These are phyloP conservation scores for Phytophthora pluvialis DNA, from an alignment of 352 stramenopile genomes.

Conservation along the genomic window DNA sequence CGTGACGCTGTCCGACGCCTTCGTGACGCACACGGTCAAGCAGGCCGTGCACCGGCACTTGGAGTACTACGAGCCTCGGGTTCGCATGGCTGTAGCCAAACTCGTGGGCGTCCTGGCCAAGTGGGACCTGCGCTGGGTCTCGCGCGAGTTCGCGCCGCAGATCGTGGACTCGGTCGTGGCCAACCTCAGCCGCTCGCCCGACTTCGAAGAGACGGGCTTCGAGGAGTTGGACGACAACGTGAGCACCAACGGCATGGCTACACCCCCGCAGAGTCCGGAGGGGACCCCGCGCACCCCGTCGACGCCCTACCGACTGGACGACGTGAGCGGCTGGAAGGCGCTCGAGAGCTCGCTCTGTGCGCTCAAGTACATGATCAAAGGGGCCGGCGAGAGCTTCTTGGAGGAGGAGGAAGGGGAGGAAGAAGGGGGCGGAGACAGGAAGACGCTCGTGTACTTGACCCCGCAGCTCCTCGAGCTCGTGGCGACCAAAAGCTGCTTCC, in stretches of 20 bases:
- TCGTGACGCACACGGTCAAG: conserved; percentile 54
- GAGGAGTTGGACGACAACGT: conserved; percentile 84
- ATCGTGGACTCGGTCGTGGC: conserved; percentile 81
- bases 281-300: conserved; percentile 72
- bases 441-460: conserved; percentile 66
- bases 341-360: conserved; percentile 93
- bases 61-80: conserved; percentile 88
- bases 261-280: conserved; percentile 63
- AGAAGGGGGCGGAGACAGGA: too few relatives aligned
- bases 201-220: conserved; percentile 83
- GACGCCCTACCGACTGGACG: conserved; percentile 90
- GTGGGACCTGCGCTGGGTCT: conserved; percentile 65
- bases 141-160: conserved; percentile 64
- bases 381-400: conserved; percentile 77
- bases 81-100: conserved; percentile 80
- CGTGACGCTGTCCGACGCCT: conserved; percentile 37
- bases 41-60: conserved; percentile 57
- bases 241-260: conserved; percentile 81
- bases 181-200: conserved; percentile 76
- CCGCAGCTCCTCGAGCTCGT: conserved; percentile 69
- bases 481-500: conserved; percentile 84
- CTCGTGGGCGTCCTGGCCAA: conserved; percentile 73
- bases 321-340: conserved; percentile 97
- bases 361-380: conserved; percentile 87
- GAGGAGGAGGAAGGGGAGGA: conserved; percentile 15